Evolutionary conservation across 306 rosid species (phyloP).

Genomic region (Trifolium subterraneum): DNA sequence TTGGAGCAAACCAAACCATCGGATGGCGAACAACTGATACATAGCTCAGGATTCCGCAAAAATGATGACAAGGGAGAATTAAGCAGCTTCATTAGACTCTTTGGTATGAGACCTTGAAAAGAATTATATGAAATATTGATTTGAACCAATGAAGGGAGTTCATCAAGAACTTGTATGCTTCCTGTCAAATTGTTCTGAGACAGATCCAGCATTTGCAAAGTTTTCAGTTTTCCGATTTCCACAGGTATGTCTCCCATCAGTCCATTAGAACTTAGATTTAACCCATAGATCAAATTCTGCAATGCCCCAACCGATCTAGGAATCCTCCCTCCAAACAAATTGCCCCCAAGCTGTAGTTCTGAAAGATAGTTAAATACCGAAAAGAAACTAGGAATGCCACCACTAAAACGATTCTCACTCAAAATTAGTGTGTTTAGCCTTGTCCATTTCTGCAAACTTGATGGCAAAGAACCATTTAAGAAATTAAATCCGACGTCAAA

Average conservation of each 20-base stretch:
- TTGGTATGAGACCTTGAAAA: slow-evolving; percentile 69
- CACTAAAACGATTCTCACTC: slow-evolving; percentile 67
- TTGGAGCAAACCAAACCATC: slow-evolving; percentile 46
- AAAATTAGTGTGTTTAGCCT: slow-evolving; percentile 53
- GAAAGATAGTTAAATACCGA: slow-evolving; percentile 51
- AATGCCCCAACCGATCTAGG: slow-evolving; percentile 67
- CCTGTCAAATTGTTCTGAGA: slow-evolving; percentile 86
- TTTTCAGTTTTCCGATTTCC: slow-evolving; percentile 52
- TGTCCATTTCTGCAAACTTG: slow-evolving; percentile 63
- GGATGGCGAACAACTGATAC: slow-evolving; percentile 54
- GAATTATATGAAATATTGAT: slow-evolving; percentile 70
- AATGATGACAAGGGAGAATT: too few species aligned
- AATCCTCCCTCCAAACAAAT: slow-evolving; percentile 70
- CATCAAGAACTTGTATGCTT: slow-evolving; percentile 51
- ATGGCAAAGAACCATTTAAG: slow-evolving; percentile 72
- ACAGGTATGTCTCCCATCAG: slow-evolving; percentile 69
- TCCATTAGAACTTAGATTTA: slow-evolving; percentile 80
- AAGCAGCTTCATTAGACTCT: slow-evolving; percentile 54
- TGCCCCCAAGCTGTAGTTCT: slow-evolving; percentile 79
- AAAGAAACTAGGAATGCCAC: slow-evolving; percentile 66
- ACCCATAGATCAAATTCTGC: slow-evolving; percentile 51
- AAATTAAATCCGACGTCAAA: slow-evolving; percentile 77
- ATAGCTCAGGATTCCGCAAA: slow-evolving; percentile 65
- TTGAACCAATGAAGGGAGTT: slow-evolving; percentile 50
- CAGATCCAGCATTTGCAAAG: slow-evolving; percentile 55